Conservation (phyloP, 2,329 filamentous ascomycete species). For the Celoporthe dispersa region DNA sequence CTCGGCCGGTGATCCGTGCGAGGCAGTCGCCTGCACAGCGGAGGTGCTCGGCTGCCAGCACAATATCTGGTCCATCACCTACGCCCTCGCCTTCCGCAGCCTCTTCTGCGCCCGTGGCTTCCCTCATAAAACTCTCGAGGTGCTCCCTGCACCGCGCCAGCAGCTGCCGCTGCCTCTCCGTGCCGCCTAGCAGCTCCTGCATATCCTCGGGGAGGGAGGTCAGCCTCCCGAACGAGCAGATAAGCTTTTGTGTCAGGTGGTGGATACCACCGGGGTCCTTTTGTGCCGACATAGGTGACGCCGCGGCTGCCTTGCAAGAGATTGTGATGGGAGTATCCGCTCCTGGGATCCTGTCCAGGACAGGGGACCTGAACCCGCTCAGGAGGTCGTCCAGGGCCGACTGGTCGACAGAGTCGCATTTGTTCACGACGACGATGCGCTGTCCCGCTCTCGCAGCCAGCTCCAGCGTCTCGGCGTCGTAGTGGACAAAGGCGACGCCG, state of each 20-base stretch:
- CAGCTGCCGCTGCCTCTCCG: slow-evolving; percentile 84
- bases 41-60: slow-evolving; percentile 87
- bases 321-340: slow-evolving; percentile 57
- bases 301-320: slow-evolving; percentile 70
- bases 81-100: slow-evolving; percentile 36
- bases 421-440: slow-evolving; percentile 65
- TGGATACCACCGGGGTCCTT: slow-evolving; percentile 69
- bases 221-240: slow-evolving; percentile 70
- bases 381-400: slow-evolving; percentile 45
- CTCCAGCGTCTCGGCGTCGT: slow-evolving; percentile 59
- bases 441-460: slow-evolving; percentile 55
- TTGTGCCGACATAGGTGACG: slow-evolving; percentile 28
- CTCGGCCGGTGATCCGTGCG: slow-evolving; percentile 85
- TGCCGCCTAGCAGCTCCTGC: slow-evolving; percentile 87
- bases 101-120: slow-evolving; percentile 56
- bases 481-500: slow-evolving; percentile 48
- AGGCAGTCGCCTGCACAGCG: slow-evolving; percentile 79
- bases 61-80: slow-evolving; percentile 72
- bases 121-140: slow-evolving; percentile 72
- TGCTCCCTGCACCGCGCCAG: slow-evolving; percentile 73
- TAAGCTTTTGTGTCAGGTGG: slow-evolving; percentile 68
- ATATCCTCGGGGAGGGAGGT: slow-evolving; percentile 73
- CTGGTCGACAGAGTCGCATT: slow-evolving; percentile 55
- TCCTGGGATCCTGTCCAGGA: slow-evolving; percentile 46
- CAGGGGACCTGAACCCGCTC: slow-evolving; percentile 42